Conservation (phyloP, 2,329 filamentous ascomycete species). For the Diplodia mutila region DNA sequence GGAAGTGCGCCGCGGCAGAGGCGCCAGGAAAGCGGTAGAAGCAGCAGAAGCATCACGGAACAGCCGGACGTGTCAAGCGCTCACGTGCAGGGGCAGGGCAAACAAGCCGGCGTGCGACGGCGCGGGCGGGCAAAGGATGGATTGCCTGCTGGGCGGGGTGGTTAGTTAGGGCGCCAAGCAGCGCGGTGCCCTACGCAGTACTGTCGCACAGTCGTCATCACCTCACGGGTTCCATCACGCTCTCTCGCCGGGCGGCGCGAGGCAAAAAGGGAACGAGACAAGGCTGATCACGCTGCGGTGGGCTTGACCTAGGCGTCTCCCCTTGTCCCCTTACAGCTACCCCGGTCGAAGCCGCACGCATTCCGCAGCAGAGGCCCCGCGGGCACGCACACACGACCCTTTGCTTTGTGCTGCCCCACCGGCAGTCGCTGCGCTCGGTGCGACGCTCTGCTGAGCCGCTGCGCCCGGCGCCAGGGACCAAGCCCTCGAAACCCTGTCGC, state of each 20-base stretch:
- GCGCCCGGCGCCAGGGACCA: constrained; percentile 21
- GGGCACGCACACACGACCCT: constrained; percentile 21
- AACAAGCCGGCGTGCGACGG: neutral
- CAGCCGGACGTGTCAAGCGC: constrained; percentile 8
- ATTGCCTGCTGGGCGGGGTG: neutral
- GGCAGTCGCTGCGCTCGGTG: constrained; percentile 10
- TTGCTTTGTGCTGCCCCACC: constrained; percentile 20
- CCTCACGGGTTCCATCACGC: neutral
- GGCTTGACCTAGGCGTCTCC: neutral
- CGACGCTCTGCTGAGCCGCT: constrained; percentile 20
- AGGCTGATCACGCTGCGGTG: neutral
- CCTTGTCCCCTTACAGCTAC: neutral
- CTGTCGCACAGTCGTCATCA: constrained; percentile 6
- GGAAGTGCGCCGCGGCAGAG: neutral
- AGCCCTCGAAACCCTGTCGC: constrained; percentile 8
- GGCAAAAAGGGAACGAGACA: neutral
- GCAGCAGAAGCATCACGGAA: constrained; percentile 17
- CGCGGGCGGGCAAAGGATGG: neutral
- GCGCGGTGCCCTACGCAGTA: neutral
- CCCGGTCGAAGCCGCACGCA: constrained; percentile 2
- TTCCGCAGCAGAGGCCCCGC: neutral
- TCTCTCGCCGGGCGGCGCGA: neutral
- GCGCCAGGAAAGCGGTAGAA: constrained; percentile 3
- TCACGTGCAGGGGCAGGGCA: constrained; percentile 6
- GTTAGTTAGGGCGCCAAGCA: neutral